Percentiles rank a stretch among this genome's conserved stretches.
These are phyloP conservation scores for Penicillium crustosum DNA, from an alignment of 2,329 filamentous ascomycete genomes.

Conservation along the genomic window DNA sequence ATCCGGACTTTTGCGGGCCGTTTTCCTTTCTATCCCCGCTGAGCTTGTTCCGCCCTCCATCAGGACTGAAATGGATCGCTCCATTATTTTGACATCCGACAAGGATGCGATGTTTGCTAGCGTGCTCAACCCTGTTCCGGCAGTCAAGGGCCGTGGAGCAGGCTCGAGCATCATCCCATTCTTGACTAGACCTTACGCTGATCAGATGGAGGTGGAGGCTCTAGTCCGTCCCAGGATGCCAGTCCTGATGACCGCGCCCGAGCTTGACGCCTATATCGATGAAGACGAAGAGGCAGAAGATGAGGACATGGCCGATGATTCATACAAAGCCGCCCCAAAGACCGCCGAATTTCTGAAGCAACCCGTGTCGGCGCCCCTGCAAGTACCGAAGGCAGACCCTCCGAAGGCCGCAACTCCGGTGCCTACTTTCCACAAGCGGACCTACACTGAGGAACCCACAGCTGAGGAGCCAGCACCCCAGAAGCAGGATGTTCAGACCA, in stretches of 20 bases:
- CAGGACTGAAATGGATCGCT: conserved; percentile 75
- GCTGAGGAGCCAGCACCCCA: conserved; percentile 5
- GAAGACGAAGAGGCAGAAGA: conserved; percentile 37
- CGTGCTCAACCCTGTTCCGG: conserved; percentile 72
- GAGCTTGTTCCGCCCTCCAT: conserved; percentile 67
- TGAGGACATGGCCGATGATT: conserved; percentile 18
- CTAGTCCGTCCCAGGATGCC: conserved; percentile 59
- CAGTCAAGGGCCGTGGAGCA: conserved; percentile 60
- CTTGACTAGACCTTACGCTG: conserved; percentile 64
- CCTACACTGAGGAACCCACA: conserved; percentile 27
- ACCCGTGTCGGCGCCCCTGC: conserved; percentile 15
- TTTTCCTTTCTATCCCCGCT: conserved; percentile 65
- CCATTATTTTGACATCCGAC: conserved; percentile 69
- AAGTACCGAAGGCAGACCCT: conserved; percentile 15
- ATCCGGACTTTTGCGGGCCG: conserved; percentile 58
- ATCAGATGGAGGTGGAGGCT: conserved; percentile 68
- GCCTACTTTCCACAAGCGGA: conserved; percentile 29
- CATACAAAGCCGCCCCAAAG: conserved; percentile 16
- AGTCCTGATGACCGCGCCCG: conserved; percentile 35
- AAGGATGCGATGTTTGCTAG: conserved; percentile 76
- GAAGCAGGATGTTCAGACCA: conserved; percentile 23
- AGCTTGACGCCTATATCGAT: conserved; percentile 28
- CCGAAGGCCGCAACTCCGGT: conserved; percentile 8
- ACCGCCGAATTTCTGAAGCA: conserved; percentile 29
- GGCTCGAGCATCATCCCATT: conserved; percentile 78